Percentiles rank a stretch among this genome's conserved stretches.
phyloP scores from a whole-genome alignment of 495 filamentous ascomycete genomes.

The Tuber melanosporum region DNA sequence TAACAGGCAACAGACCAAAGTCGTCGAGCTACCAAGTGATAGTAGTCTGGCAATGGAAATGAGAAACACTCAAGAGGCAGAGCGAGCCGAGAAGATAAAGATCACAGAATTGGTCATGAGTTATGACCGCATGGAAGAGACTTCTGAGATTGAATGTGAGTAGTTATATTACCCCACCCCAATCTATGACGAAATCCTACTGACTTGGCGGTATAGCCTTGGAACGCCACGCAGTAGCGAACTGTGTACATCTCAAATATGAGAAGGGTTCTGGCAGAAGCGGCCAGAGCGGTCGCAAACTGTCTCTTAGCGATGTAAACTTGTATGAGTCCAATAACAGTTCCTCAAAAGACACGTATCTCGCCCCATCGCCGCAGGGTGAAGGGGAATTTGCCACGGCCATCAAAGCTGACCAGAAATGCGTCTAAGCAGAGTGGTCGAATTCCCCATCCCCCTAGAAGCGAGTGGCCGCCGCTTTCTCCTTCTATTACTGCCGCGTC shows the following conservation, averaged over 20 bases:
- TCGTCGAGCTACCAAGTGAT: conserved; percentile 88
- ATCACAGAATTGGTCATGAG: conserved; percentile 97
- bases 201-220: conserved; percentile 42
- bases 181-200: conserved; percentile 46
- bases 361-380: neutral
- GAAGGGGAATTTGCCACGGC: neutral
- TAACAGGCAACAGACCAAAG: conserved; percentile 89
- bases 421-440: neutral
- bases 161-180: conserved; percentile 45
- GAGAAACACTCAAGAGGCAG: conserved; percentile 89
- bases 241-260: conserved; percentile 36
- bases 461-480: neutral
- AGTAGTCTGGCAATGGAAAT: conserved; percentile 91
- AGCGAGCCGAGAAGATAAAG: conserved; percentile 90
- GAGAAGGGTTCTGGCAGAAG: conserved; percentile 59
- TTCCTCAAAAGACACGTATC: neutral
- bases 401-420: neutral
- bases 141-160: conserved; percentile 60
- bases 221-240: conserved; percentile 34
- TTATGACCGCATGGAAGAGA: conserved; percentile 78
- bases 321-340: conserved; percentile 58
- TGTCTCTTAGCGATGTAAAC: conserved; percentile 94
- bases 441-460: neutral
- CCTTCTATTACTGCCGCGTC: neutral
- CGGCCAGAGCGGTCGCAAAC: conserved; percentile 76